A percentile compares a stretch with the other conserved stretches of the same genome.
These are phyloP conservation scores for Auricularia sp. DNA, from an alignment of 768 basidiomycete species.

Conservation along the genomic window DNA sequence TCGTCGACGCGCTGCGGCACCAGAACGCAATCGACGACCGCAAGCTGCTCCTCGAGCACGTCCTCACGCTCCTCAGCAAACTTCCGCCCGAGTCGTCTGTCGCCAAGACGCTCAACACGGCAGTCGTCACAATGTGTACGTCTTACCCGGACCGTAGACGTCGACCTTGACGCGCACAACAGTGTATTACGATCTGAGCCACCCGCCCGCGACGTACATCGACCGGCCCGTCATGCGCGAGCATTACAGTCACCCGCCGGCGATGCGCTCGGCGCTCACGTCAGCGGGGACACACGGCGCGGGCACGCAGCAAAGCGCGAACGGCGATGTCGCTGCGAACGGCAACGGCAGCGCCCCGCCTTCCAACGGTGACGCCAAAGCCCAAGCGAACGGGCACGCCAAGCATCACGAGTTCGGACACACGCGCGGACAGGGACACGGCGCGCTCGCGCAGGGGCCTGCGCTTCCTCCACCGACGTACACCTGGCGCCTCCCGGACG, in stretches of 20 bases:
- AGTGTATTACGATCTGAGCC: conserved; percentile 78
- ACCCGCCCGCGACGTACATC: conserved; percentile 64
- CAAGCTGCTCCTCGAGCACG: conserved; percentile 65
- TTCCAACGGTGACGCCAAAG: neutral
- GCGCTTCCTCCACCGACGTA: conserved; percentile 20
- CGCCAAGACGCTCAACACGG: conserved; percentile 29
- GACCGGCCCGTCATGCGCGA: conserved; percentile 12
- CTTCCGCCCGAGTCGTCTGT: conserved; percentile 35
- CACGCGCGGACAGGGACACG: neutral
- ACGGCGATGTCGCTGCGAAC: too few relatives aligned
- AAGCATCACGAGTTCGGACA: neutral
- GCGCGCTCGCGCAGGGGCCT: neutral
- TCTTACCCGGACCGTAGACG: conserved; percentile 5
- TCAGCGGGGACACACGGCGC: neutral
- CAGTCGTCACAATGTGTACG: conserved; percentile 46
- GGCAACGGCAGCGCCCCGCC: too few relatives aligned
- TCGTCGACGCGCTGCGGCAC: conserved; percentile 44
- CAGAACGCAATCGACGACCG: conserved; percentile 62
- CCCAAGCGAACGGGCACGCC: neutral
- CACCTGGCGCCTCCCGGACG: conserved; percentile 49
- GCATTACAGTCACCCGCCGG: neutral
- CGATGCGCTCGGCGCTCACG: neutral
- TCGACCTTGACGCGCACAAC: neutral
- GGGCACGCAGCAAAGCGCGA: neutral
- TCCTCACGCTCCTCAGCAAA: conserved; percentile 50